Percentiles rank a stretch among this genome's conserved stretches.
Conservation (phyloP, 2,329 filamentous ascomycete species). For the Phyllosticta citrichinensis region DNA sequence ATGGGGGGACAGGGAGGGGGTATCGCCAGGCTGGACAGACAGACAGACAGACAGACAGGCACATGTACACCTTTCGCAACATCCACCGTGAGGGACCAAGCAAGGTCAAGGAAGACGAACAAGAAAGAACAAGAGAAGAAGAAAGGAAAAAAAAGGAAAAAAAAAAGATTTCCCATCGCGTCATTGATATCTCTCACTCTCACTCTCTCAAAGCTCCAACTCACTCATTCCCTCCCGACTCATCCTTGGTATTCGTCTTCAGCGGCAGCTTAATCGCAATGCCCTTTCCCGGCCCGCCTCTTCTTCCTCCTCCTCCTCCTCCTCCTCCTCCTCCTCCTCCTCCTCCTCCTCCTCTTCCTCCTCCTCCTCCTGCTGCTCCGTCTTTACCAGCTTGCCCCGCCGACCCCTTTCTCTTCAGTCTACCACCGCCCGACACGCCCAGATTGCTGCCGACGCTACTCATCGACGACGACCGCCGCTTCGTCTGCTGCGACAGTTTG, state of each 20-base stretch:
- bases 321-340: no score
- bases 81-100: not conserved
- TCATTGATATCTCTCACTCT: not conserved
- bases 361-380: no score
- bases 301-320: no score
- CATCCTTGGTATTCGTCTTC: not conserved
- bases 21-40: no score
- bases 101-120: no score
- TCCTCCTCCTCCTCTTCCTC: no score
- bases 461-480: conserved; percentile 31
- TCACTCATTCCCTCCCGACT: not conserved
- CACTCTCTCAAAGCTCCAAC: not conserved
- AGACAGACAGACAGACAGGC: no score
- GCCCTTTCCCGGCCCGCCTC: not conserved
- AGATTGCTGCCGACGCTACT: conserved; percentile 16
- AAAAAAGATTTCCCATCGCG: not conserved
- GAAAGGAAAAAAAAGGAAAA: not conserved
- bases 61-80: not conserved
- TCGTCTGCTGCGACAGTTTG: conserved; percentile 54
- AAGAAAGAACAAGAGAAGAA: not conserved
- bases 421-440: no score
- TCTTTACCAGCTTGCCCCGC: not conserved
- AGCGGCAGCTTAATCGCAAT: not conserved
- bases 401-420: not conserved
- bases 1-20: no score